Evolutionary conservation across 257 asterid species (phyloP), one percentile per base, ranked within the genome.

Genomic region (Nyctanthes arbortristis): DNA sequence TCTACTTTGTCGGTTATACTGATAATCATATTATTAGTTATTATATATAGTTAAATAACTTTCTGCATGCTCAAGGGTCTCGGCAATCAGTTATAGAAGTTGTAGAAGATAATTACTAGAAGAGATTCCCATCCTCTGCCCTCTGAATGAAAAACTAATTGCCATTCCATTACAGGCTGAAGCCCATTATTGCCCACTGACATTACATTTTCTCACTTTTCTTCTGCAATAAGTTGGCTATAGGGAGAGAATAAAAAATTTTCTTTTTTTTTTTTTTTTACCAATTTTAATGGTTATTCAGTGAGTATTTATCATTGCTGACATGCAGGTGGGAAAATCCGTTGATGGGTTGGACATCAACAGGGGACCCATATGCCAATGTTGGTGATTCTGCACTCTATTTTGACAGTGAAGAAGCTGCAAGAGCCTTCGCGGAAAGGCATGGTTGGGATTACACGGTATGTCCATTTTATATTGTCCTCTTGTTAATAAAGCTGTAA

Each of bases 341-440:
- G 29, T 82, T 94, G 81, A 94, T 94, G 97, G 97, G 99, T 34
- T 94, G 99, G 99, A 94, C 99, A 63, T 94, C 99, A 62, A 94
- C 99, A 0, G 99, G 99, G 60, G 99, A 94, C 78, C 97, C 99
- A 32, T 94, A 94, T 78, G 84, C 97, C 72, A 55, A 94, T 83
- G 97, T 94, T 14, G 99, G 99, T 66, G 97, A 91, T 80, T 76
- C 99, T 63, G 97, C 83, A 7, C 73, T 89, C 64, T 52, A 81
- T 73, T 94, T 94, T 70, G 99, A 94, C 57, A 91, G 92, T 77
- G 84, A 84, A 77, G 97, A 91, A 76, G 93, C 91, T 77, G 99
- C 99, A 54, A 71, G 77, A 66, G 71, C 85, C 31, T 94, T 94
- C 75, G 96, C 97, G 7, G 77, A 81, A 86, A 91, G 81, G 71